These are phyloP conservation scores for Lactarius indigo DNA, from an alignment of 768 basidiomycete species.

Conservation along the genomic window DNA sequence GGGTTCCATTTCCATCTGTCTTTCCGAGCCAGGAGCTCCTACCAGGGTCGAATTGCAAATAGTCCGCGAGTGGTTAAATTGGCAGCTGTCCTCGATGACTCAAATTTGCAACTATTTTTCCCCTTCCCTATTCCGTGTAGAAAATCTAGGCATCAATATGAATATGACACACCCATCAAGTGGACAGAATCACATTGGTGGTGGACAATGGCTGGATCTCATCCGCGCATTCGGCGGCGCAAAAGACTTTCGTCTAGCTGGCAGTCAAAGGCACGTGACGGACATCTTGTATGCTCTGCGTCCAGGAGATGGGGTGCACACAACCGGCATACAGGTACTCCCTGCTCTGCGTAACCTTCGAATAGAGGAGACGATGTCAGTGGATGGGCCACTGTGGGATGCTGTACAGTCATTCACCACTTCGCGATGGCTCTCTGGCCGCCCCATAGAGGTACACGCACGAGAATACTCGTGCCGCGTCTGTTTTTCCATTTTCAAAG, in stretches of 20 bases:
- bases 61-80: no score
- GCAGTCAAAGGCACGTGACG: background rate
- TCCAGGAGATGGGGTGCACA: background rate
- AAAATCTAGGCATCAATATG: background rate
- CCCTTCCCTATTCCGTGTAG: background rate
- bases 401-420: background rate
- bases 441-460: background rate
- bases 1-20: no score
- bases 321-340: background rate
- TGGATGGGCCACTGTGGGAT: background rate
- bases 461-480: background rate
- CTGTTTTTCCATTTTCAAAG: background rate
- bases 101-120: background rate
- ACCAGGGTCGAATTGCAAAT: no score
- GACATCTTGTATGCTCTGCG: background rate
- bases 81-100: background rate
- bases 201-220: background rate
- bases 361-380: fast-evolving
- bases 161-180: background rate
- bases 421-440: background rate
- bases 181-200: background rate
- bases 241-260: background rate
- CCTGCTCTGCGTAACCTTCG: background rate
- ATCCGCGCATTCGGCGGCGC: background rate
- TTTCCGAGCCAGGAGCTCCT: no score